Base-by-base conservation (phyloP, 106 monocot species). In the Dendrobium nobile region DNA sequence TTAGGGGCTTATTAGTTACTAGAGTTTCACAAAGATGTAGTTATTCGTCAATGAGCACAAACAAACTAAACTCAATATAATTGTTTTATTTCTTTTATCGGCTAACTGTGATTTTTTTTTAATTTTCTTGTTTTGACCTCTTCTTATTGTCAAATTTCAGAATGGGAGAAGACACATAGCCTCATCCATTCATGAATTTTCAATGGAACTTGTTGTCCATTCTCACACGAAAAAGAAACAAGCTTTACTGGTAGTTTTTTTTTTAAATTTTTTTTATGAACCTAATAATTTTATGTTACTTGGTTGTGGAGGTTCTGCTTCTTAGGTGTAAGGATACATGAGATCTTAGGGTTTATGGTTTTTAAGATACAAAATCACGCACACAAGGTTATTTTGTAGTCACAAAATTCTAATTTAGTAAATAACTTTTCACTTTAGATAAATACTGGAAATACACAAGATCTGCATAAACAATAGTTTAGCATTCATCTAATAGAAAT, bases 161-260 rank as follows among this genome's bases (percentile, higher is more conserved):
- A 98, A 98, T 87, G 98, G 98, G 17, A 81, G 98, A 84, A 91
- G 98, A 67, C 90, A 95, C 83, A 83, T 98, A 85, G 33, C 86
- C 58, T 95, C 92, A 74, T 92, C 98, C 72, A 94, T 89, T 89
- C 83, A 92, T 82, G 92, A 94, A 82, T 95, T 92, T 41, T 98
- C 98, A 79, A 91, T 89, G 77, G 98, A 98, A 87, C 98, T 98
- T 79, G 89, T 94, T 84, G 98, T 98, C 76, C 80, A 98, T 79
- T 85, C 88, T 81, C 82, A 90, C 82, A 86, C 95, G 80, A 98
- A 92, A 82, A 92, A 89, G 89, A 98, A 98, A 75, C 92, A 91
- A 88, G 89, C 82, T 85, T 89, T 98, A 77, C 58, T 91, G 87
- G 98, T 95, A 92, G 8, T 19, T n/a, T n/a, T n/a, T n/a, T n/a